phyloP scores from a whole-genome alignment of 148 eudicot species.

The Cornus suecica region DNA sequence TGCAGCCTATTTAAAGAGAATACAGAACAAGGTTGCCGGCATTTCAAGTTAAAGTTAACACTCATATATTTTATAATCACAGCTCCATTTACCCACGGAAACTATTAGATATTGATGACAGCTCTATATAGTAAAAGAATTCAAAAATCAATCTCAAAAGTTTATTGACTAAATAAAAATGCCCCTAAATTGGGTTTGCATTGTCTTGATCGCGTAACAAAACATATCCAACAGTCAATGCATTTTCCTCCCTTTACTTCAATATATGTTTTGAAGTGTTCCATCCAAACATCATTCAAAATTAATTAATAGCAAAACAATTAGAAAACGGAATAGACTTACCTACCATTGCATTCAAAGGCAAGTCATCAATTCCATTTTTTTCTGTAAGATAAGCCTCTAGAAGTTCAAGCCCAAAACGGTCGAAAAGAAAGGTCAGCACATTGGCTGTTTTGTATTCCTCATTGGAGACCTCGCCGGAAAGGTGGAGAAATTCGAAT shows the following conservation, averaged over 20 bases:
- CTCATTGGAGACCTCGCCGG: constrained; percentile 52
- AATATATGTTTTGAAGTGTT: too few relatives aligned
- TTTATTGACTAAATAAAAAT: not conserved
- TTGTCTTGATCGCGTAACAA: constrained; percentile 1
- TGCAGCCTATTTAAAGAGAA: not conserved
- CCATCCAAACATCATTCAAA: not conserved
- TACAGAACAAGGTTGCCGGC: too few relatives aligned
- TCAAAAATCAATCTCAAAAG: not conserved
- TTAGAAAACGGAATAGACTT: constrained; percentile 33
- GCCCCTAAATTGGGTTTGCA: not conserved
- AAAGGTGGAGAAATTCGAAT: constrained; percentile 61
- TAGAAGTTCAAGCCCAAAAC: constrained; percentile 56
- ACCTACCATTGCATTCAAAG: constrained; percentile 97
- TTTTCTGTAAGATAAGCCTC: constrained; percentile 62
- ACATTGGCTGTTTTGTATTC: constrained; percentile 59
- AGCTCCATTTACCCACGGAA: not conserved
- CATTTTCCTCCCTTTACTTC: not conserved
- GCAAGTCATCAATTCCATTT: constrained; percentile 47
- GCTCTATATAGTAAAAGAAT: not conserved
- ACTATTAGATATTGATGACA: too few relatives aligned
- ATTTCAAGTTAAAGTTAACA: not conserved
- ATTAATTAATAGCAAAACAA: not conserved
- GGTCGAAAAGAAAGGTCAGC: constrained; percentile 60
- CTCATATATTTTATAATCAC: not conserved
- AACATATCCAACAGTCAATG: not conserved